Conservation (phyloP, 305 asterid species). For the Ilex paraguariensis region DNA sequence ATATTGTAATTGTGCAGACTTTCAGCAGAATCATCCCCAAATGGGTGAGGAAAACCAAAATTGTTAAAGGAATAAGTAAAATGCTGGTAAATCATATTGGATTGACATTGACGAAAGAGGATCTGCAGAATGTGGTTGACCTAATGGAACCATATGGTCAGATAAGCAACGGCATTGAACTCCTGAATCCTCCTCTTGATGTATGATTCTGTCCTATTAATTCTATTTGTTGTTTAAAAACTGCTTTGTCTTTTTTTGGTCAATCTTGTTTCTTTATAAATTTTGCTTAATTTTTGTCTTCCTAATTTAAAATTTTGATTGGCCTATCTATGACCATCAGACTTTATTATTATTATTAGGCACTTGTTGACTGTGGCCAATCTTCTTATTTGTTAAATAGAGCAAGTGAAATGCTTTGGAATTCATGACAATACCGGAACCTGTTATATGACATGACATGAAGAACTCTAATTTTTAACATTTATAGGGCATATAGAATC, state of each 20-base stretch:
- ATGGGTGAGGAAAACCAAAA: slow-evolving; percentile 73
- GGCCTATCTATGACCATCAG: neutral
- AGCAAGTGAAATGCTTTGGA: too few relatives aligned
- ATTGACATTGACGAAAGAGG: slow-evolving; percentile 76
- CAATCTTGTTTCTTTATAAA: slow-evolving; percentile 1
- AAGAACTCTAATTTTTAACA: too few relatives aligned
- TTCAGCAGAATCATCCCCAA: slow-evolving; percentile 60
- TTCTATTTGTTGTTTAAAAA: neutral
- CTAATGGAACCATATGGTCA: slow-evolving; percentile 97
- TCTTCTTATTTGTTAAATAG: too few relatives aligned
- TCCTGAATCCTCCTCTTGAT: slow-evolving; percentile 75
- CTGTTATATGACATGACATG: too few relatives aligned
- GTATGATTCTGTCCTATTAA: slow-evolving; percentile 34
- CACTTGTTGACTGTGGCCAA: neutral
- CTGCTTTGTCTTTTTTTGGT: neutral
- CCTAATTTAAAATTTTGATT: too few relatives aligned
- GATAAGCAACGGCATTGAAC: slow-evolving; percentile 74
- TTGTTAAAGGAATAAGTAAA: slow-evolving; percentile 52
- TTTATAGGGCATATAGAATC: too few relatives aligned
- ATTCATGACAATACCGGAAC: too few relatives aligned
- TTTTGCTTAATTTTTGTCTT: too few relatives aligned
- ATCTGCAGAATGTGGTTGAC: slow-evolving; percentile 85
- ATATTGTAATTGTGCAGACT: slow-evolving; percentile 44
- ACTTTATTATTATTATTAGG: neutral
- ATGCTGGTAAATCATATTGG: slow-evolving; percentile 85